Percentiles rank a stretch among this genome's conserved stretches.
These are phyloP conservation scores for Myxozyma melibiosi DNA, from an alignment of 805 yeast genomes.

Conservation along the genomic window DNA sequence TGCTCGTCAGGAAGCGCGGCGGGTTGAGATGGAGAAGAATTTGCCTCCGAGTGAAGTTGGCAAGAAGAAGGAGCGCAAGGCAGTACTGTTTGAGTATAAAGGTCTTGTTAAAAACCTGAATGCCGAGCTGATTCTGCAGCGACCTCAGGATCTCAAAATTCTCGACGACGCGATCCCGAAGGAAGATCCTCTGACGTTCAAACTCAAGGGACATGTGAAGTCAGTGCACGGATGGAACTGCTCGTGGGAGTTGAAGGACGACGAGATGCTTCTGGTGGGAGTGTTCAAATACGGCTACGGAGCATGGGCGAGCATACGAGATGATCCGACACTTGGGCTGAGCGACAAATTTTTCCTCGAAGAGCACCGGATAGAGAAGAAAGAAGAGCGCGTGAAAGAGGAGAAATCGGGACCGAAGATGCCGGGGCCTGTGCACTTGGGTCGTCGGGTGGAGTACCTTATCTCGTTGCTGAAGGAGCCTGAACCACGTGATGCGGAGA, in stretches of 20 bases:
- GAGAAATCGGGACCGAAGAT: constrained; percentile 58
- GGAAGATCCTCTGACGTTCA: constrained; percentile 58
- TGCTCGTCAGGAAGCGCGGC: constrained; percentile 64
- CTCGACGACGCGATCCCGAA: constrained; percentile 57
- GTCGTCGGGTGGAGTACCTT: constrained; percentile 87
- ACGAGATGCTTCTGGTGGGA: constrained; percentile 83
- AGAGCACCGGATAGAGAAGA: constrained; percentile 47
- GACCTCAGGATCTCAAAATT: constrained; percentile 82
- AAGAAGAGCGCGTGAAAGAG: constrained; percentile 41
- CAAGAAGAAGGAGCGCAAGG: constrained; percentile 83
- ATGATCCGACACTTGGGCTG: constrained; percentile 87
- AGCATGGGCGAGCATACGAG: constrained; percentile 90
- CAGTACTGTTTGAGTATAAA: constrained; percentile 82
- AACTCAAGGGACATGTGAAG: constrained; percentile 65
- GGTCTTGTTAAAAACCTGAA: constrained; percentile 79
- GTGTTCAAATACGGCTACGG: constrained; percentile 93
- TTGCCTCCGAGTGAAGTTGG: constrained; percentile 39
- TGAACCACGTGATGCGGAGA: constrained; percentile 38
- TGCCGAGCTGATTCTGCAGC: constrained; percentile 80
- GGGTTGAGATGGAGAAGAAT: constrained; percentile 44
- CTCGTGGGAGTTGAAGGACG: constrained; percentile 81
- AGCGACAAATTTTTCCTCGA: constrained; percentile 80
- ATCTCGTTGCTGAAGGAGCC: constrained; percentile 69
- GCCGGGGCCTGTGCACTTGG: constrained; percentile 90
- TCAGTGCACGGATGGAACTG: constrained; percentile 90